Conservation (phyloP, 371 early-diverging fungal species). For the Dinochytrium kinnereticum region DNA sequence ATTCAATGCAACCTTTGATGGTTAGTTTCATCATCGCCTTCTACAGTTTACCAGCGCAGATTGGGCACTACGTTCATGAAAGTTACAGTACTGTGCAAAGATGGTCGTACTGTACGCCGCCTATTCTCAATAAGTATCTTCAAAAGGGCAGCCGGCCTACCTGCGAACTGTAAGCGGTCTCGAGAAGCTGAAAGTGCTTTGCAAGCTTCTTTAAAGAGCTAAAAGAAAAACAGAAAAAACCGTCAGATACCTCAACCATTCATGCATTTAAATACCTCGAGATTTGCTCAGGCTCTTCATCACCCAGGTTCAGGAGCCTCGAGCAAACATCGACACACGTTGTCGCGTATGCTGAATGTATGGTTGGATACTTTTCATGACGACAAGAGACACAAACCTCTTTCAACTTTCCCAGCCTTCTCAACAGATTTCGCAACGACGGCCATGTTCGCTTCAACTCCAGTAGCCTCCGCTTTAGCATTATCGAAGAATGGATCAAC, state of each 20-base stretch:
- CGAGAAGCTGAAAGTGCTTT: constrained; percentile 10
- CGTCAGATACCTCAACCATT: background rate
- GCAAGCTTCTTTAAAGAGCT: constrained; percentile 17
- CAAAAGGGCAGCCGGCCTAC: background rate
- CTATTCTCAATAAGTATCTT: constrained; percentile 7
- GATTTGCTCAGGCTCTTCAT: constrained; percentile 18
- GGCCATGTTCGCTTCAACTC: constrained; percentile 13
- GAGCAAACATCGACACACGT: constrained; percentile 23
- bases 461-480: constrained; percentile 9
- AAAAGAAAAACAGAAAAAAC: background rate
- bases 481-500: constrained; percentile 37
- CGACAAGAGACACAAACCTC: background rate
- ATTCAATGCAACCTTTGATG: constrained; percentile 24
- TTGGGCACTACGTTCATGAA: constrained; percentile 14
- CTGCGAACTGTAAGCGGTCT: background rate
- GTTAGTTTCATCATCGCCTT: background rate
- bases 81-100: constrained; percentile 5
- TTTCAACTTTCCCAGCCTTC: constrained; percentile 18
- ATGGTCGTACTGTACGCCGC: constrained; percentile 1
- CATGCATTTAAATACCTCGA: constrained; percentile 22
- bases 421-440: constrained; percentile 13
- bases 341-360: constrained; percentile 12
- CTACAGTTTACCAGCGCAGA: constrained; percentile 4
- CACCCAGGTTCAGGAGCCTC: constrained; percentile 5
- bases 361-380: background rate